Conservation (phyloP, 2,329 filamentous ascomycete species). For the Cordyceps tenuipes region DNA sequence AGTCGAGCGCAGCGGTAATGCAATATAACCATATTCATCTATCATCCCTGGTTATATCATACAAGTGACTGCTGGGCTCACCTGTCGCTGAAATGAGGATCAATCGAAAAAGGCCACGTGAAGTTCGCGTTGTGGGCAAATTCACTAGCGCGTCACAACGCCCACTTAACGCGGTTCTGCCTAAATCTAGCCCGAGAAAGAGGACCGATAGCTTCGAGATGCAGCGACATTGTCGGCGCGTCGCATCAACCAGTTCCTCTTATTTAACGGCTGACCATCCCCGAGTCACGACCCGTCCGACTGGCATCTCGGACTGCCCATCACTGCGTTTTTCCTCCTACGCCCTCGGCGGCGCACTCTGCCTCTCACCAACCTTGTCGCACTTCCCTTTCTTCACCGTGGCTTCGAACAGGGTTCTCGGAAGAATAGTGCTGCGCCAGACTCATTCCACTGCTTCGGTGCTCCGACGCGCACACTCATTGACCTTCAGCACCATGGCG, state of each 20-base stretch:
- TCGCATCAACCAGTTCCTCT: not conserved
- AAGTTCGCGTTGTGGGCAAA: not conserved
- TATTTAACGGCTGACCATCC: not conserved
- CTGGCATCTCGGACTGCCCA: no score
- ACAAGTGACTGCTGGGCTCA: no score
- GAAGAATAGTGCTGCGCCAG: constrained; percentile 7
- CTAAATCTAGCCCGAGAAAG: not conserved
- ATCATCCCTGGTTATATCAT: no score
- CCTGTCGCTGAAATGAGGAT: no score
- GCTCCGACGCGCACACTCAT: not conserved
- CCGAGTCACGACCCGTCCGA: not conserved
- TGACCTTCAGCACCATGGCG: constrained; percentile 28
- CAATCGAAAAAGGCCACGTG: constrained; percentile 1
- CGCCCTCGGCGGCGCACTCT: not conserved
- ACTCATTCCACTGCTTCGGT: not conserved
- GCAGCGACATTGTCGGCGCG: constrained; percentile 2
- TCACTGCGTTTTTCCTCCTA: not conserved
- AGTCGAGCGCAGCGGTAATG: no score
- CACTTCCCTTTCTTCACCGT: constrained; percentile 1
- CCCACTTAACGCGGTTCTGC: constrained; percentile 15
- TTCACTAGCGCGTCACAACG: constrained; percentile 4
- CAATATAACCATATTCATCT: no score
- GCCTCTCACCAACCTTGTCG: not conserved
- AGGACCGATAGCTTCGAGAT: not conserved
- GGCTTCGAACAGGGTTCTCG: constrained; percentile 5